Evolutionary conservation across 2,329 filamentous ascomycete species (phyloP), one percentile per base, ranked within the genome.

Genomic region (Trichophyton benhamiae): DNA sequence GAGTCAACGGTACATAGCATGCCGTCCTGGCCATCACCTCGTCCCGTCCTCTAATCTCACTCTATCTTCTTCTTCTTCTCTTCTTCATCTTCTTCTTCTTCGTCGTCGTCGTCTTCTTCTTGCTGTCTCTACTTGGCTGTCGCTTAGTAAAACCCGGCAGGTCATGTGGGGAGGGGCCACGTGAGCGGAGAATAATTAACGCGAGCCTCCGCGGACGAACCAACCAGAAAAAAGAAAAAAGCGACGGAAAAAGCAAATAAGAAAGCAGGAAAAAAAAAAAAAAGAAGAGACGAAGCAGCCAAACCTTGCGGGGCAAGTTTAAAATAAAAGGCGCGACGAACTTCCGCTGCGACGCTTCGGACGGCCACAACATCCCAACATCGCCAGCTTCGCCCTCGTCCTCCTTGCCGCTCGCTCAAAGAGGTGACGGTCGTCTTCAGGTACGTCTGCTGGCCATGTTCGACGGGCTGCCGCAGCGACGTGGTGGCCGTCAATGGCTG

Each of bases 141-240:
- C 6, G 15, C 41, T n/a, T n/a, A 36, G 44, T 11, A 53, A 53
- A 53, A 53, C 1, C 49, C 6, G 11, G 22, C 13, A 25, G 11
- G 52, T 55, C 52, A 55, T 55, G 52, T 55, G 52, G 27, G 5
- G 44, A 48, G 44, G 3, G 4, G 8, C 46, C 46, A 52, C 46
- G 46, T 52, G 46, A 52, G 36, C 58, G 57, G 57, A 58, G 38
- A 58, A 58, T 58, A 58, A 36, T 58, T 58, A 58, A 36, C 55
- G 33, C 55, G 55, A 30, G 55, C 38, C 27, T 30, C 27, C 38
- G 13, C 15, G 55, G 38, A 36, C 33, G 30, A 30, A 8, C 17
- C 17, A 38, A 57, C 7, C 15, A 30, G 36, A 27, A n/a, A 15
- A 38, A 38, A 57, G 13, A 17, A 30, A 57, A n/a, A 15, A 30